phyloP scores from a whole-genome alignment of 805 yeast genomes.

The Starmerella vaccinii region DNA sequence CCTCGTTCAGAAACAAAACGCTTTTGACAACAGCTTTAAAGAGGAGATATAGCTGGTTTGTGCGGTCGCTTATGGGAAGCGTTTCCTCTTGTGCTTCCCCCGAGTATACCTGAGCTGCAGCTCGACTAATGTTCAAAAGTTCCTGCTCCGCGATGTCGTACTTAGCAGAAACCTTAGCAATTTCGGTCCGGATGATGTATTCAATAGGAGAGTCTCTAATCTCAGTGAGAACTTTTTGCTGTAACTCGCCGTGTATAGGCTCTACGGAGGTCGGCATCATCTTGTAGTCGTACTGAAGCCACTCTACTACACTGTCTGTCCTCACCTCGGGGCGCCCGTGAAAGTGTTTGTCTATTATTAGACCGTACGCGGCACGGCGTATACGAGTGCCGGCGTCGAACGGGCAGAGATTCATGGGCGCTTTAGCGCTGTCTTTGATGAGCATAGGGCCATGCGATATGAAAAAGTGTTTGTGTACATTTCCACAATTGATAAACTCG shows the following conservation, averaged over 20 bases:
- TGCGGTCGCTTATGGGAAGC: neutral
- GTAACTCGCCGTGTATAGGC: neutral
- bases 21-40: neutral
- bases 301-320: neutral
- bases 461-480: constrained; percentile 1
- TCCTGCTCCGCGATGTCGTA: too few species aligned
- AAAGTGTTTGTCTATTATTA: neutral
- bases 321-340: neutral
- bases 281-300: neutral
- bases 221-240: neutral
- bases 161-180: too few species aligned
- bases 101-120: neutral
- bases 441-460: neutral
- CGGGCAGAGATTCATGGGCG: neutral
- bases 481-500: constrained; percentile 8
- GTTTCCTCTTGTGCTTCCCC: neutral
- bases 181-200: too few species aligned
- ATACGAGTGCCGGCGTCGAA: neutral
- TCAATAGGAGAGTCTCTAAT: too few species aligned
- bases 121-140: too few species aligned
- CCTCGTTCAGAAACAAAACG: neutral
- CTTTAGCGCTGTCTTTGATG: neutral
- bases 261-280: neutral
- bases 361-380: constrained; percentile 3
- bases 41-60: neutral